A percentile compares a stretch with the other conserved stretches of the same genome.
phyloP scores from a whole-genome alignment of 345 rosid species.

The Geranium rotundifolium region DNA sequence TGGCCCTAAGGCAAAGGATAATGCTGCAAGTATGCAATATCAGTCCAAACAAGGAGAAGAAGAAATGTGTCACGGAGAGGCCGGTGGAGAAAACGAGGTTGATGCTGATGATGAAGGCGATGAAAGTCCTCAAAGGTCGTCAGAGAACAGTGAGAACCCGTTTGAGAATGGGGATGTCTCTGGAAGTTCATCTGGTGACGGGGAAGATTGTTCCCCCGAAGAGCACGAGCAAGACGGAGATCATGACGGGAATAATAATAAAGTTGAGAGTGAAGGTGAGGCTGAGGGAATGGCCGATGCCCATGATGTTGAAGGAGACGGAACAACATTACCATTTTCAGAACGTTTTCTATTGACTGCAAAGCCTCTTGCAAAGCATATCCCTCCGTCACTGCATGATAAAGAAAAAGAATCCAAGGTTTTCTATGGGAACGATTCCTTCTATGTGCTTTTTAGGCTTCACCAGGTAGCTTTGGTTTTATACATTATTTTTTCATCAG shows the following conservation, averaged over 20 bases:
- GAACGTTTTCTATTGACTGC: conserved; percentile 52
- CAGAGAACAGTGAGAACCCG: conserved; percentile 78
- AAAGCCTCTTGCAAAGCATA: conserved; percentile 84
- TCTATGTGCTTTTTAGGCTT: conserved; percentile 85
- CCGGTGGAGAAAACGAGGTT: no score
- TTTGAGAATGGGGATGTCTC: conserved; percentile 54
- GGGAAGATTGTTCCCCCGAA: conserved; percentile 71
- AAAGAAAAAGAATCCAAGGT: conserved; percentile 40
- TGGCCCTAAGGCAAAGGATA: conserved; percentile 38
- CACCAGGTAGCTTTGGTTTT: conserved; percentile 55
- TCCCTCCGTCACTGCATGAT: conserved; percentile 34
- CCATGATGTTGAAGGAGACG: conserved; percentile 70
- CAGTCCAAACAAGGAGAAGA: conserved; percentile 36
- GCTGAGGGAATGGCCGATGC: conserved; percentile 79
- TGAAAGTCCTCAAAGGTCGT: conserved; percentile 74
- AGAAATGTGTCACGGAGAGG: conserved; percentile 11
- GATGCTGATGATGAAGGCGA: conserved; percentile 81
- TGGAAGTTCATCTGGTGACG: conserved; percentile 80
- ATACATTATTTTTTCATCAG: background rate
- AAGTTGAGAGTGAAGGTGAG: conserved; percentile 93
- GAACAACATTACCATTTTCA: conserved; percentile 44
- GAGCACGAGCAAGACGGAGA: conserved; percentile 70
- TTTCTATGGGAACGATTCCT: conserved; percentile 93
- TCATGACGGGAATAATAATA: conserved; percentile 27
- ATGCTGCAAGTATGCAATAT: conserved; percentile 34